Percentiles rank a stretch among this genome's conserved stretches.
phyloP scores from a whole-genome alignment of 352 stramenopile genomes.

The Phytophthora chlamydospora region DNA sequence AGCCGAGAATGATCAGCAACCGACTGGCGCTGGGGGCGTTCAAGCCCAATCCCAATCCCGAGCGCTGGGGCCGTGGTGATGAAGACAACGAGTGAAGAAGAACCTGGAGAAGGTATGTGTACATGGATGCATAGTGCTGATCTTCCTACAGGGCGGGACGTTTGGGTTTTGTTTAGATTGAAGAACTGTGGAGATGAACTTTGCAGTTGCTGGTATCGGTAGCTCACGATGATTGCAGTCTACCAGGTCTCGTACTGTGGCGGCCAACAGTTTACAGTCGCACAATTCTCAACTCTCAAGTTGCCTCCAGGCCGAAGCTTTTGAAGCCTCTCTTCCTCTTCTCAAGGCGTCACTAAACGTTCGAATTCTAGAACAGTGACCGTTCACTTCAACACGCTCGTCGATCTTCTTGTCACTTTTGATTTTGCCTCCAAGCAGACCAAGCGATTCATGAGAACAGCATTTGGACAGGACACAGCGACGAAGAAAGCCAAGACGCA shows the following conservation, averaged over 20 bases:
- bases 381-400: conserved; percentile 15
- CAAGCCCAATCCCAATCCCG: conserved; percentile 1
- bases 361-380: conserved; percentile 28
- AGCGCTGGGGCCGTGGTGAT: not conserved
- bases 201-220: too few relatives aligned
- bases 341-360: conserved; percentile 10
- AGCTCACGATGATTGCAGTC: too few relatives aligned
- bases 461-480: not conserved
- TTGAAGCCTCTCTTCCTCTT: too few relatives aligned
- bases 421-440: not conserved
- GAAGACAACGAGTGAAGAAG: not conserved
- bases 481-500: conserved; percentile 4
- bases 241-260: too few relatives aligned
- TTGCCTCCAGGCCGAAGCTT: too few relatives aligned
- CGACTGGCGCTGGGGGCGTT: conserved; percentile 26
- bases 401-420: conserved; percentile 18
- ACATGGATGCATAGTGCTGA: too few relatives aligned
- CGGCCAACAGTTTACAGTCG: too few relatives aligned
- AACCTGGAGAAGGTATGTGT: not conserved
- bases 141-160: too few relatives aligned
- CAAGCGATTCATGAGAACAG: conserved; percentile 9
- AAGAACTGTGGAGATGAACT: too few relatives aligned
- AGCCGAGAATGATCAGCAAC: conserved; percentile 10
- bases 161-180: too few relatives aligned
- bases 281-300: too few relatives aligned